Conservation (phyloP, 441 rosid species). For the Erodium trifolium region DNA sequence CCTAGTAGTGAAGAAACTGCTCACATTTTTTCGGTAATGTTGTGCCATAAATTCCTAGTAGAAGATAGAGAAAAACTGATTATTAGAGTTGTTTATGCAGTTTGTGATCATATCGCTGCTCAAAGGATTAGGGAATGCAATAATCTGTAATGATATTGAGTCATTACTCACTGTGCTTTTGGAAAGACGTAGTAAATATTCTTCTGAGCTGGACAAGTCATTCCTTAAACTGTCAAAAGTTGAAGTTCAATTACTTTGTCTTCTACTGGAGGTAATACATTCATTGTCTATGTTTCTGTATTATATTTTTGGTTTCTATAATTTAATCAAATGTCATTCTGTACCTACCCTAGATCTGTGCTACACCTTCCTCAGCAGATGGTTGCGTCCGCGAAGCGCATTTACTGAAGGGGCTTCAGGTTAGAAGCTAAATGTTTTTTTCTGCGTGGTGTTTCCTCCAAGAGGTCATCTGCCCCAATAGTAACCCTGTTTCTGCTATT, state of each 20-base stretch:
- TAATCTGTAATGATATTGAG: constrained; percentile 56
- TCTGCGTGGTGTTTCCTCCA: constrained; percentile 3
- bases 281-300: neutral
- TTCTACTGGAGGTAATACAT: constrained; percentile 73
- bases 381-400: constrained; percentile 41
- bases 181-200: constrained; percentile 46
- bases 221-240: constrained; percentile 44
- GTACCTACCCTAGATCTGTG: constrained; percentile 42
- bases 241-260: constrained; percentile 68
- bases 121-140: constrained; percentile 60
- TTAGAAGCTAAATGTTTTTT: constrained; percentile 30
- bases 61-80: constrained; percentile 11
- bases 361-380: constrained; percentile 32
- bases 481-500: constrained; percentile 18
- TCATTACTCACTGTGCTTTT: constrained; percentile 55
- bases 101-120: constrained; percentile 62
- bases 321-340: constrained; percentile 21
- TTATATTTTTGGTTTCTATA: constrained; percentile 11
- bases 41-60: neutral
- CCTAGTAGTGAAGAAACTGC: neutral
- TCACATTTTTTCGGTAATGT: constrained; percentile 10
- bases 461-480: constrained; percentile 6
- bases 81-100: constrained; percentile 40
- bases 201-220: constrained; percentile 36
- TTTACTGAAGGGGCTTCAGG: constrained; percentile 59